Conservation (phyloP, 345 rosid genomes). For the Pistacia integerrima region DNA sequence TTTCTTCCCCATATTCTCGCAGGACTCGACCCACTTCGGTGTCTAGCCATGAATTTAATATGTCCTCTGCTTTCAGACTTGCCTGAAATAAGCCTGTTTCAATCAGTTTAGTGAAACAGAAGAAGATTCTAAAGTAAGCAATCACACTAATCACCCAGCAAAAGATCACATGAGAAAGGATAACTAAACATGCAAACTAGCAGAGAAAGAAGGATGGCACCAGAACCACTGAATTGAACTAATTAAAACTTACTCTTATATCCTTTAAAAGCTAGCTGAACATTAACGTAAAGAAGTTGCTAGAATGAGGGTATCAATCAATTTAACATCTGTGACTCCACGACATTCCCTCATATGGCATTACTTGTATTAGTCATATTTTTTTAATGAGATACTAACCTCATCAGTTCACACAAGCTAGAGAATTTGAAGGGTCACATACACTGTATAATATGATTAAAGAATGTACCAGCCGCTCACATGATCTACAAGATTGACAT, state of each 20-base stretch:
- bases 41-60: constrained; percentile 86
- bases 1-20: constrained; percentile 89
- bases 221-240: background rate
- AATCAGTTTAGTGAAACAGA: constrained; percentile 30
- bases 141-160: background rate
- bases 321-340: no score
- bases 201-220: background rate
- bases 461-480: background rate
- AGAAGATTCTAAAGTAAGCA: constrained; percentile 20
- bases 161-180: background rate
- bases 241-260: background rate
- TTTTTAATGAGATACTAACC: background rate
- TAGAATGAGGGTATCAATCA: background rate
- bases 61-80: constrained; percentile 77
- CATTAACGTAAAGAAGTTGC: background rate
- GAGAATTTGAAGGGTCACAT: background rate
- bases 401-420: background rate
- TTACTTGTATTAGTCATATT: background rate
- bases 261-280: background rate
- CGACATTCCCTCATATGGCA: no score
- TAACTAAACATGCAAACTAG: background rate
- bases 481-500: background rate
- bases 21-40: constrained; percentile 71
- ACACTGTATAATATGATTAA: background rate
- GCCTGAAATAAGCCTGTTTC: constrained; percentile 53